phyloP scores from a whole-genome alignment of 192 early-diverging fungal genomes.

The Entophlyctis helioformis region DNA sequence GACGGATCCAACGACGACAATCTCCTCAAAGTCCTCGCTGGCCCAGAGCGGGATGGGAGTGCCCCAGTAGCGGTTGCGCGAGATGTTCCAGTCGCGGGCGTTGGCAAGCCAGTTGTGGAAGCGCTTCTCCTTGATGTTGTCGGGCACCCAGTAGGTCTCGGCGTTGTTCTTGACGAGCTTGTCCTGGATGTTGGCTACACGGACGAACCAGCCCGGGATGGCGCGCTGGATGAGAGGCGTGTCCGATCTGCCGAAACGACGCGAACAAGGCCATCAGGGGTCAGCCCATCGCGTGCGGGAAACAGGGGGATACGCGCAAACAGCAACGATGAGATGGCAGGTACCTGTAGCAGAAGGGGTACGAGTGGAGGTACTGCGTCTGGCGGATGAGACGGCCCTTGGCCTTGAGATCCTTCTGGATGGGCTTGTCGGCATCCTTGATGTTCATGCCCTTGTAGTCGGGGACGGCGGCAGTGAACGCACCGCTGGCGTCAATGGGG shows the following conservation, averaged over 20 bases:
- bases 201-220: constrained; percentile 94
- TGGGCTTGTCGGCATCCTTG: constrained; percentile 96
- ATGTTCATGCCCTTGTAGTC: constrained; percentile 78
- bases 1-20: constrained; percentile 85
- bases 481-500: constrained; percentile 80
- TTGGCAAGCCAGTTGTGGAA: constrained; percentile 95
- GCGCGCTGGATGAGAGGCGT: constrained; percentile 96
- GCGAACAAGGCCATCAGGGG: neutral
- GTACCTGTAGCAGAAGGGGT: constrained; percentile 92
- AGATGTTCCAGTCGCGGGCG: constrained; percentile 96
- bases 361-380: constrained; percentile 79
- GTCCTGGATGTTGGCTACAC: constrained; percentile 74
- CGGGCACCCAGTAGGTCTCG: constrained; percentile 85
- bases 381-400: constrained; percentile 79
- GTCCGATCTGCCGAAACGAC: constrained; percentile 44
- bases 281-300: too few relatives aligned
- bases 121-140: constrained; percentile 91
- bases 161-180: constrained; percentile 78
- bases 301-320: too few relatives aligned
- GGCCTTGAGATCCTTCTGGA: constrained; percentile 82
- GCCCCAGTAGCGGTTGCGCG: constrained; percentile 97
- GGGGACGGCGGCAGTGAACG: constrained; percentile 60
- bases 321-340: neutral
- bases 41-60: constrained; percentile 99
- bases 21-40: constrained; percentile 81